Conservation (phyloP, 306 rosid genomes). For the Lagenaria siceraria region DNA sequence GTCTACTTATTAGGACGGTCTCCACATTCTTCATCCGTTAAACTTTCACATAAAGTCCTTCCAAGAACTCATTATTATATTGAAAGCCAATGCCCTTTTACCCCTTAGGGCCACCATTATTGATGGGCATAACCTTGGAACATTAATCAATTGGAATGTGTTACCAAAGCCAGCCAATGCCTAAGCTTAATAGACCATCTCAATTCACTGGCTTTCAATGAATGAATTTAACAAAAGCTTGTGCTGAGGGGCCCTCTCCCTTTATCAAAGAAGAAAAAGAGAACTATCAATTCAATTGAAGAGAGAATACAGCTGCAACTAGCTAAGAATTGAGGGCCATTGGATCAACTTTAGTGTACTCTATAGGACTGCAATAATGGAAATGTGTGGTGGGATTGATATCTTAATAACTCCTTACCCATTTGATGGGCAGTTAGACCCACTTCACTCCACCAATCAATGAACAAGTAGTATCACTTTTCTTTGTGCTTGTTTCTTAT, state of each 20-base stretch:
- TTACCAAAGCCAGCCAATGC: background rate
- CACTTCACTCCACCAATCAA: background rate
- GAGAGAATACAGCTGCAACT: background rate
- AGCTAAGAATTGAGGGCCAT: background rate
- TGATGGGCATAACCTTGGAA: background rate
- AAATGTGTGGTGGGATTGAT: background rate
- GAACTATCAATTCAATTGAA: background rate
- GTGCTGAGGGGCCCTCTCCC: background rate
- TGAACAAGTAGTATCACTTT: background rate
- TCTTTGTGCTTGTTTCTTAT: background rate
- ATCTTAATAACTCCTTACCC: background rate
- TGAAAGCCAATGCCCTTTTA: background rate
- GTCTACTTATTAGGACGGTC: background rate
- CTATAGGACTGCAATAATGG: slow-evolving; percentile 1
- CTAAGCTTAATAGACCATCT: background rate
- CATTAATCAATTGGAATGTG: background rate
- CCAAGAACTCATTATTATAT: background rate
- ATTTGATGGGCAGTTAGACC: background rate
- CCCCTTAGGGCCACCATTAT: background rate
- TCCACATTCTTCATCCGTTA: background rate
- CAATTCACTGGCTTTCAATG: background rate
- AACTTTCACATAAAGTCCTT: background rate
- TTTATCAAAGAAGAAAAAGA: background rate
- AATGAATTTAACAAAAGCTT: background rate
- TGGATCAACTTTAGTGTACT: background rate